Conservation (phyloP, 2,329 filamentous ascomycete genomes). For the Sporothrix curviconia region DNA sequence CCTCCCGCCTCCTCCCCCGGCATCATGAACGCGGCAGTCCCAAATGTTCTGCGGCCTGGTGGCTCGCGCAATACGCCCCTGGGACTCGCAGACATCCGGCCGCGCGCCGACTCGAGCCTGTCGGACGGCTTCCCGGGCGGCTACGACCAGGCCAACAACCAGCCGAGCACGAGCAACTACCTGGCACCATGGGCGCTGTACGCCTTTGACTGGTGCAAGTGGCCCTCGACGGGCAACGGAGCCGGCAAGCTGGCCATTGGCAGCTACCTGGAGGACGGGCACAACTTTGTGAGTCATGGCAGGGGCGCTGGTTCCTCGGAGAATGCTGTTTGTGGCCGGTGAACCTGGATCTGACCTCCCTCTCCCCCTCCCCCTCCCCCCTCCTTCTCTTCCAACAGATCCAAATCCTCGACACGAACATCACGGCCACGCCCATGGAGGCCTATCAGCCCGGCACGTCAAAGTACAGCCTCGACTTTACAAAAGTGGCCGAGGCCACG, state of each 20-base stretch:
- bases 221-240: slow-evolving; percentile 72
- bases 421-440: slow-evolving; percentile 62
- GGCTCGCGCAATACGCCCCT: slow-evolving; percentile 75
- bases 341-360: background rate
- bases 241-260: slow-evolving; percentile 91
- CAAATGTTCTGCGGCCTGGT: slow-evolving; percentile 54
- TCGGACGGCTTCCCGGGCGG: slow-evolving; percentile 62
- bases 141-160: slow-evolving; percentile 60
- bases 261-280: slow-evolving; percentile 94
- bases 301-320: background rate
- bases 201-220: slow-evolving; percentile 99
- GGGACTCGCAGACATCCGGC: slow-evolving; percentile 85
- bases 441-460: slow-evolving; percentile 63
- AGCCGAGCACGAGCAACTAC: slow-evolving; percentile 80
- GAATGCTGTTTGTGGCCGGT: background rate
- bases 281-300: slow-evolving; percentile 70
- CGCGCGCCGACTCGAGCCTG: slow-evolving; percentile 74
- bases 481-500: slow-evolving; percentile 89
- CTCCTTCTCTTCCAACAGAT: slow-evolving; percentile 54
- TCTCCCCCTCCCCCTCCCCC: too few relatives aligned
- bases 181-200: slow-evolving; percentile 92
- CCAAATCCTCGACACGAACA: slow-evolving; percentile 89
- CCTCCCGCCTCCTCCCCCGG: background rate
- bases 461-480: slow-evolving; percentile 78
- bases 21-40: slow-evolving; percentile 37